Evolutionary conservation across 306 rosid genomes (phyloP).

Genomic region (Betula pendula): DNA sequence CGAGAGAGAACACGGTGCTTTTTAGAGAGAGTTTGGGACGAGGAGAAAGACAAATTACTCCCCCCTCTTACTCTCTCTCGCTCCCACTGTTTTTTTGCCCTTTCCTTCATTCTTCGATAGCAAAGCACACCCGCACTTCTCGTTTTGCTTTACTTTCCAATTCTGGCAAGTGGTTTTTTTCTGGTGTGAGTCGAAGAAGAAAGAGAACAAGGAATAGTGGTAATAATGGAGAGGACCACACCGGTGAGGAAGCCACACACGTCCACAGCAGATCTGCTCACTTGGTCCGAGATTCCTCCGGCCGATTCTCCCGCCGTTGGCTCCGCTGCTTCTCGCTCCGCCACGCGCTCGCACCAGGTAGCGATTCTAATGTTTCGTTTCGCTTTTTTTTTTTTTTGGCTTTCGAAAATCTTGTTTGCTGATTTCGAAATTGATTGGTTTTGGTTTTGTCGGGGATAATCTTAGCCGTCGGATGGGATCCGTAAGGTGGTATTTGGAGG

Average conservation of each 20-base stretch:
- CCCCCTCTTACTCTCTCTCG: neutral
- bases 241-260: conserved; percentile 94
- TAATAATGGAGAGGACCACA: conserved; percentile 72
- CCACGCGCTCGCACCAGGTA: conserved; percentile 82
- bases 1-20: conserved; percentile 11
- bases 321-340: conserved; percentile 63
- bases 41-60: neutral
- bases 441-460: neutral
- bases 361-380: neutral
- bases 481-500: conserved; percentile 96
- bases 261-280: conserved; percentile 98
- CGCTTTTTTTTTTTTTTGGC: neutral
- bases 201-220: neutral
- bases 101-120: too few species aligned
- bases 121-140: too few species aligned
- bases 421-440: neutral
- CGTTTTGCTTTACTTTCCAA: conserved; percentile 6
- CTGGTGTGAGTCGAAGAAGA: neutral
- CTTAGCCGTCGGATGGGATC: conserved; percentile 99
- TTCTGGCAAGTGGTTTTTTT: neutral
- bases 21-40: neutral
- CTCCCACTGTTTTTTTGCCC: neutral
- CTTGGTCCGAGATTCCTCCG: conserved; percentile 80
- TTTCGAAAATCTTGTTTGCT: neutral
- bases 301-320: conserved; percentile 60